Base-by-base conservation (phyloP, 768 basidiomycete species). In the Aureoboletus auriporus region DNA sequence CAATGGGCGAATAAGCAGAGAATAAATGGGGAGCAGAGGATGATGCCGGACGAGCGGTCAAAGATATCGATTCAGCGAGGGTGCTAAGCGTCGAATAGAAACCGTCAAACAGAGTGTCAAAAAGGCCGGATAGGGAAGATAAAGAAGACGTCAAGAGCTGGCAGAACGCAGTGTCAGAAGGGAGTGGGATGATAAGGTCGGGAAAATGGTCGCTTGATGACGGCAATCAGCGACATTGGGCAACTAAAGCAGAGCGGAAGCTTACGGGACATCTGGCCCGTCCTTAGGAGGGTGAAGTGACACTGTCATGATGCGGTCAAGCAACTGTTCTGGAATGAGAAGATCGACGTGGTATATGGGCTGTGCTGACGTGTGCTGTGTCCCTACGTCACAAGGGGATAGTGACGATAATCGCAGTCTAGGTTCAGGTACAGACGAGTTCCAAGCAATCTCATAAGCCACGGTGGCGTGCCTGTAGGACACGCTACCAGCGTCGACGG, bases 151-250 rank as follows among this genome's bases (percentile, higher is more conserved):
- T 78, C 42, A 96, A 77, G 26, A 89, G 75, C 17, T 80, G 75
- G 65, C 92, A 89, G 71, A 97, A 96, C 3, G 80, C 79, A 11
- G 78, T 72, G 60, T 94, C 92, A 30, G 88, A 82, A n/a, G 76
- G 74, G 6, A 96, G 79, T 3, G 89, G 85, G 31, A 95, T 84
- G 44, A 89, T 74, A 7, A 92, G 62, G 58, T 93, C 86, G 8
- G 69, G 58, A 13, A 42, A 27, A 30, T 33, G 39, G 45, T 46
- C 42, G 10, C 52, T 57, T 23, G 14, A 36, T 1, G 16, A 31
- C 11, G 5, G 14, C 5, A 31, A 35, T 64, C 12, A 59, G 52
- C 3, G 10, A 6, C 7, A 31, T 10, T 11, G 10, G 13, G 26
- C 0, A 16, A 44, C 10, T 6, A 6, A 9, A 47, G 10, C 16